Percentiles rank a stretch among this genome's conserved stretches.
Conservation (phyloP, 768 basidiomycete species). For the Hypholoma sublateritium region DNA sequence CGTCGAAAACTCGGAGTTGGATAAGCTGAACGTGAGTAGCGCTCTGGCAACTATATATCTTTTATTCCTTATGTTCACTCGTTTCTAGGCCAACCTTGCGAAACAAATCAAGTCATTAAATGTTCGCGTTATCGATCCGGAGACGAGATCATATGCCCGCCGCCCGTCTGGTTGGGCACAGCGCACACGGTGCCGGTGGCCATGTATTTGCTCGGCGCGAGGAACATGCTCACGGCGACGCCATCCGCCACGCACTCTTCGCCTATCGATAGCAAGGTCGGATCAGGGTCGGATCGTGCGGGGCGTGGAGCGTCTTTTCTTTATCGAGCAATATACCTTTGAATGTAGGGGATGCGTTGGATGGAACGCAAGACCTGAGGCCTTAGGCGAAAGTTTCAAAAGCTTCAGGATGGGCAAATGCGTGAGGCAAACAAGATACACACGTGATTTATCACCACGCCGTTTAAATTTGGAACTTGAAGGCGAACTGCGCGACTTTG, state of each 20-base stretch:
- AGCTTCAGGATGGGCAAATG: too few species aligned
- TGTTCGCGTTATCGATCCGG: constrained; percentile 74
- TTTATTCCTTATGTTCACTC: not conserved
- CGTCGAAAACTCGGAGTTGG: constrained; percentile 78
- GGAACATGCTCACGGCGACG: constrained; percentile 86
- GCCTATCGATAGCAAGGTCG: constrained; percentile 77
- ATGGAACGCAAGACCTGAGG: constrained; percentile 83
- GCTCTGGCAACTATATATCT: not conserved
- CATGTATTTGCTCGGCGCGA: constrained; percentile 76
- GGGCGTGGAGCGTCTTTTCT: constrained; percentile 76
- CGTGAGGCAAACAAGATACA: too few species aligned
- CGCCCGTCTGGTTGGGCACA: constrained; percentile 71
- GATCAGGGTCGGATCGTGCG: constrained; percentile 65
- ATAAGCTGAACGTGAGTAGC: constrained; percentile 65
- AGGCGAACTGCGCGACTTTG: too few species aligned
- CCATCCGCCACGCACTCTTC: constrained; percentile 90
- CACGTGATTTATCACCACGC: too few species aligned
- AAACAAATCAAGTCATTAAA: constrained; percentile 86
- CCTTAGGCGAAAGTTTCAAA: constrained; percentile 14
- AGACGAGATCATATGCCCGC: constrained; percentile 67
- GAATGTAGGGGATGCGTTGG: constrained; percentile 93
- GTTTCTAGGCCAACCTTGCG: constrained; percentile 71
- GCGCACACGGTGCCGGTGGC: constrained; percentile 88
- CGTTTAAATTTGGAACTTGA: too few species aligned
- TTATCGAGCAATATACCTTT: constrained; percentile 82